A percentile compares a stretch with the other conserved stretches of the same genome.
Evolutionary conservation across 2,329 filamentous ascomycete genomes (phyloP).

Genomic region (Furcasterigmium sp.): DNA sequence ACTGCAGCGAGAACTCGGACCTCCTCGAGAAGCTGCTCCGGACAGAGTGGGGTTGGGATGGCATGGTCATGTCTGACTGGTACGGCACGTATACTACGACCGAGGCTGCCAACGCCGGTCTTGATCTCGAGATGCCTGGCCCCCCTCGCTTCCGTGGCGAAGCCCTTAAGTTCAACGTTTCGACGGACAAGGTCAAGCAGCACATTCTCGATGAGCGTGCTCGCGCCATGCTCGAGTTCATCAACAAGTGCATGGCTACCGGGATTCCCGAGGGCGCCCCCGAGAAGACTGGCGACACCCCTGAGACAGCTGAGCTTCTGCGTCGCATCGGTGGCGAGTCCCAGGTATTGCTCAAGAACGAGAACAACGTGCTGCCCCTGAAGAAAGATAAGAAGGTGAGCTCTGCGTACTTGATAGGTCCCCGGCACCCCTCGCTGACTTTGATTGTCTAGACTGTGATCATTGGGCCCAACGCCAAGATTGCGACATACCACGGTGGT

Average conservation of each 20-base stretch:
- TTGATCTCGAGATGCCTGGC: conserved; percentile 58
- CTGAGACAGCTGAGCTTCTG: conserved; percentile 52
- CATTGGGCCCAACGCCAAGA: conserved; percentile 53
- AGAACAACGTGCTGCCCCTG: conserved; percentile 56
- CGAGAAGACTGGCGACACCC: conserved; percentile 50
- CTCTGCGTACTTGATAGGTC: too few species aligned
- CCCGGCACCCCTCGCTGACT: too few species aligned
- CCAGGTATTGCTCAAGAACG: conserved; percentile 70
- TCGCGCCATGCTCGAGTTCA: conserved; percentile 51
- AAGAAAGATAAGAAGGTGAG: conserved; percentile 55
- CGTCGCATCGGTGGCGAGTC: conserved; percentile 25
- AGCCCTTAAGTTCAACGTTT: conserved; percentile 43
- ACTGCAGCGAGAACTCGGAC: conserved; percentile 27
- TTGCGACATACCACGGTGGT: conserved; percentile 55
- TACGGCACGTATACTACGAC: conserved; percentile 50
- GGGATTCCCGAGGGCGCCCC: conserved; percentile 48
- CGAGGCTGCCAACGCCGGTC: conserved; percentile 40
- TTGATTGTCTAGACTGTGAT: too few species aligned
- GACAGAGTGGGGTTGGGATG: conserved; percentile 53
- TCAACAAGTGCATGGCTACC: conserved; percentile 49
- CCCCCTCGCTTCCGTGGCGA: conserved; percentile 44
- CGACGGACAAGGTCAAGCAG: conserved; percentile 49
- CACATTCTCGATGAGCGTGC: conserved; percentile 52
- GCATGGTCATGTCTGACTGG: conserved; percentile 55
- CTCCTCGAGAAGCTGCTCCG: conserved; percentile 39